Base-by-base conservation (phyloP, 106 monocot genomes). In the Hemerocallis citrina region DNA sequence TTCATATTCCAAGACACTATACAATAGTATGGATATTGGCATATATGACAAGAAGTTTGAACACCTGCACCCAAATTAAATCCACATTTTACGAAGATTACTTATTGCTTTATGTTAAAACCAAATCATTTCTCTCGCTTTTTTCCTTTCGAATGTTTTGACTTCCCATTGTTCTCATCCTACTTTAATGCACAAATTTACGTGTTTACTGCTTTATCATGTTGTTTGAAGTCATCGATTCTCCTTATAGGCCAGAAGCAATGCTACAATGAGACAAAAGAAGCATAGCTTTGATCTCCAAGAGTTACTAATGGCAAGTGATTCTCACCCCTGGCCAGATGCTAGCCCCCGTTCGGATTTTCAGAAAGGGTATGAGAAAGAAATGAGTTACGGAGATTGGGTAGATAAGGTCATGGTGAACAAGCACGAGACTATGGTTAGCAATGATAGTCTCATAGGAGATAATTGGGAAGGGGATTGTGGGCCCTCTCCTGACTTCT, bases 331-430 rank as follows among this genome's bases (percentile, higher is more conserved):
- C 32, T 92, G 87, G 96, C 55, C 79, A 8, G 71, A 81, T 24
- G 66, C 63, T 48, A 70, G 51, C 31, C 68, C 58, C 7, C 59
- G 22, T 33, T 19, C 11, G 40, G 66, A 59, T 65, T 57, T 65
- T 43, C 61, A 67, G 12, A 85, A 67, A 34, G 82, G 59, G 47
- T 80, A 77, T 40, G 78, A 91, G 17, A 86, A 69, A 40, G 89
- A 83, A 31, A 55, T 31, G 3, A 48, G 66, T 57, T 50, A 62
- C 27, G 81, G 88, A 35, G 92, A 98, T 36, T 99, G 98, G 98
- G 74, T 85, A 4, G 92, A 92, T 44, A 88, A 99, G 72, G 64
- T 88, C 31, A 72, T 92, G 81, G 74, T 86, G 43, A 90, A 89
- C 73, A 89, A 80, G 61, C 30, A 47, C 13, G 75, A 67, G n/a